Evolutionary conservation across 2,329 filamentous ascomycete genomes (phyloP).

Genomic region (Talaromyces sp.): DNA sequence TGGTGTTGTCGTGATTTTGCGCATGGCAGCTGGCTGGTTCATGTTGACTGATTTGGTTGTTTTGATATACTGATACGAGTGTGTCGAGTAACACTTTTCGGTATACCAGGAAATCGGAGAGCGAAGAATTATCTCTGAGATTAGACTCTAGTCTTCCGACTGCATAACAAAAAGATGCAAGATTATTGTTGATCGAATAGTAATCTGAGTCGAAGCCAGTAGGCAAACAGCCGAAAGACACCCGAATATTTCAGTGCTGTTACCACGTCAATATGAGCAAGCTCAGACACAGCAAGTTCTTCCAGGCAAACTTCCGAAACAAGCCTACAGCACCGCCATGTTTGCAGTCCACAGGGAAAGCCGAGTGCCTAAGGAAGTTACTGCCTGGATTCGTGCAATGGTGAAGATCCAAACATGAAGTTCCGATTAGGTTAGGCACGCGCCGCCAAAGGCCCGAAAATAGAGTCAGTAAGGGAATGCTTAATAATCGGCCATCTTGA

Average conservation of each 20-base stretch:
- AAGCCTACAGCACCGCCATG: background rate
- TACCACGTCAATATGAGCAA: background rate
- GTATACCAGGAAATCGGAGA: background rate
- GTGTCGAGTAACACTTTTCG: background rate
- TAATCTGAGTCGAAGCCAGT: background rate
- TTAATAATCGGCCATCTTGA: background rate
- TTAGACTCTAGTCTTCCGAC: background rate
- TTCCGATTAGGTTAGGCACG: background rate
- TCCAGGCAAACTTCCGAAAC: background rate
- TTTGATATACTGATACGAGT: background rate
- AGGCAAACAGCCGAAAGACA: background rate
- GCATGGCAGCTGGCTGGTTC: background rate
- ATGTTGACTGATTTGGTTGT: background rate
- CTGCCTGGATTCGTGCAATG: background rate
- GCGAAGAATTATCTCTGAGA: background rate
- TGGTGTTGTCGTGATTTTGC: conserved; percentile 8
- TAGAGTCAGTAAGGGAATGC: background rate
- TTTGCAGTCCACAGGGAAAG: background rate
- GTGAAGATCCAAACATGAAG: background rate
- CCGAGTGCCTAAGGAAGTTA: background rate
- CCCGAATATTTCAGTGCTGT: background rate
- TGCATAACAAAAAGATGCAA: background rate
- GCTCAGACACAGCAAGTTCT: background rate
- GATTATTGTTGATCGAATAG: background rate
- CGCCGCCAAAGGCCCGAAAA: background rate